Evolutionary conservation across 116 monocot genomes (phyloP), one percentile per base, ranked within the genome.

Genomic region (Zostera marina): DNA sequence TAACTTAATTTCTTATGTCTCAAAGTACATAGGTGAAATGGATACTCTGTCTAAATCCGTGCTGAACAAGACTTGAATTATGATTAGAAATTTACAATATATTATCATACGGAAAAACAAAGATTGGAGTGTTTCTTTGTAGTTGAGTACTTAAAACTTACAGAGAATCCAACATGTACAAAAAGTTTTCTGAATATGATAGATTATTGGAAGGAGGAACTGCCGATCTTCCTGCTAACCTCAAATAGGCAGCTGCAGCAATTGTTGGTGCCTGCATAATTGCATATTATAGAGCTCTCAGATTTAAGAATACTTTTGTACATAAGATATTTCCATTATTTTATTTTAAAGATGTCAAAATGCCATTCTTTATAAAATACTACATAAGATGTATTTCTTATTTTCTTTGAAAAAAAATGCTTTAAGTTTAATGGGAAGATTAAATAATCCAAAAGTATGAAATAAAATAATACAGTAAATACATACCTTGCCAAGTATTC

Each of bases 151-250:
- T 32, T 11, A 10, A 42, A 42, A 73, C 96, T 82, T 96, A 88
- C 96, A 85, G 56, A 10, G 96, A 96, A 62, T 96, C 96, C 65
- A 89, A 56, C 96, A 96, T 89, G 67, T 82, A 96, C 65, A 96
- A 77, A 68, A 96, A 96, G 58, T 83, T 96, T 56, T 96, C 89
- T 22, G 89, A 82, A 70, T 96, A 96, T 40, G 96, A 89, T 58
- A 96, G 75, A 58, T 64, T 82, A 60, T 53, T 85, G 8, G 89
- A 88, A 68, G 96, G 85, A 41, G 81, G 85, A 16, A 89, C 85
- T 46, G 85, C 75, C 64, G 88, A 80, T 62, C 88, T 81, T 72
- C 89, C 96, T 58, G 89, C 85, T 64, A 88, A 74, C 68, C 82
- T 82, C 67, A 96, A 74, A 66, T 88, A 85, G 4, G 89, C 96